These are phyloP conservation scores for Rhizopus sp. DNA, from an alignment of 371 early-diverging fungal species.

Conservation along the genomic window DNA sequence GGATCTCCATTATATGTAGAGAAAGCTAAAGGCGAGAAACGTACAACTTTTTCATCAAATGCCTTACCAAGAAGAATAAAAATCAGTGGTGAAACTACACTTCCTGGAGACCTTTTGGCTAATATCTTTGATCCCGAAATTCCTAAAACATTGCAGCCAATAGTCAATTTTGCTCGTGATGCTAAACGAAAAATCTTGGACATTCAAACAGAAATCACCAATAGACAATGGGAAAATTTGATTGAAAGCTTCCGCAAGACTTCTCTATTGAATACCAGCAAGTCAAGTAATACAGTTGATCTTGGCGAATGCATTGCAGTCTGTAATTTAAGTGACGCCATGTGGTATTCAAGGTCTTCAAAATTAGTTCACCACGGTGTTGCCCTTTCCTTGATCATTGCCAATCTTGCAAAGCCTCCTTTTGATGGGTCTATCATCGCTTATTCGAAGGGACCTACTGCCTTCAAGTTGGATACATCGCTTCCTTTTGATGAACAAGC, in stretches of 20 bases:
- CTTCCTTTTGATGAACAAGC: conserved; percentile 44
- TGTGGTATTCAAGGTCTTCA: too few relatives aligned
- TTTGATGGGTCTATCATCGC: conserved; percentile 54
- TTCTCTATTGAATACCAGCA: conserved; percentile 4
- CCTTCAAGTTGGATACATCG: conserved; percentile 36
- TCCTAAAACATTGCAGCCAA: too few relatives aligned
- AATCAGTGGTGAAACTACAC: too few relatives aligned
- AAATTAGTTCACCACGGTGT: too few relatives aligned
- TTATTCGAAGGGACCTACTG: conserved; percentile 43
- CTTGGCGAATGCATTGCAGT: conserved; percentile 54
- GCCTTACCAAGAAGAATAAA: too few relatives aligned
- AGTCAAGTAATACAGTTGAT: conserved; percentile 17
- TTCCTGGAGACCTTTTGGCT: too few relatives aligned
- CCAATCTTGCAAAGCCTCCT: conserved; percentile 52
- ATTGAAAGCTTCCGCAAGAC: conserved; percentile 33
- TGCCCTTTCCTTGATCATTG: conserved; percentile 48
- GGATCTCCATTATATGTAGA: too few relatives aligned
- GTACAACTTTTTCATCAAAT: too few relatives aligned
- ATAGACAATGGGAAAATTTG: conserved; percentile 39
- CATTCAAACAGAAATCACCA: conserved; percentile 3
- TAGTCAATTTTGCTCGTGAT: too few relatives aligned
- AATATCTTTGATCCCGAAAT: too few relatives aligned
- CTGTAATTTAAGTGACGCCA: conserved; percentile 53
- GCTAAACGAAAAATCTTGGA: neutral
- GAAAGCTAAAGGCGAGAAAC: too few relatives aligned